Base-by-base conservation (phyloP, 768 basidiomycete species). In the Lactarius sanguifluus region DNA sequence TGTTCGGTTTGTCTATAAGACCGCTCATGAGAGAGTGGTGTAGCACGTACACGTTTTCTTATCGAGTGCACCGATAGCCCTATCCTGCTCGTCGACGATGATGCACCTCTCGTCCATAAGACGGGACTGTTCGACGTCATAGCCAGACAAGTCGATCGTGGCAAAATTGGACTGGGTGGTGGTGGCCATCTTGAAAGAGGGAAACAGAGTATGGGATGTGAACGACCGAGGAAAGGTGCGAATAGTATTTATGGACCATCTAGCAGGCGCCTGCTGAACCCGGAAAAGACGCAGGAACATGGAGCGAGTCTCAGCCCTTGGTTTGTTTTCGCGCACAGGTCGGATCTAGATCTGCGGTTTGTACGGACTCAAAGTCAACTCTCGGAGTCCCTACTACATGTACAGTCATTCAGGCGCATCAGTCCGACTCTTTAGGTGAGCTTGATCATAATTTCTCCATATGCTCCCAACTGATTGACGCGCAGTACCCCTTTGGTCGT, bases 91-190 rank as follows among this genome's bases (percentile, higher is more conserved):
- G 73, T 95, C 92, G 38, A 96, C 92, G 52, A 96, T 83, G 74
- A 96, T 96, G 72, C 96, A 96, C 63, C 87, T 81, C 78, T 99
- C 97, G 72, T 95, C 92, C 97, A 99, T 99, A 65, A 99, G 82
- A 67, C 89, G 84, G 41, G 94, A 92, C 75, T 98, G 96, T 73
- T 94, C 93, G 13, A 90, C 84, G 75, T 98, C 96, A 83, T 98
- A 98, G 68, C 75, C 82, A 20, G 86, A 85, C 54, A 96, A 81
- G 75, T 95, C 92, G 70, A 96, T 81, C 73, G 80, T 87, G 13
- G 90, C 85, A 69, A 93, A 85, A 12, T 38, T 38, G 12, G 36
- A 4, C 36, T 38, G 36, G 36, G 36, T 38, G 36, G 64, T 62
- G 56, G 57, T 45, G 1, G 61, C 59, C 81, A 88, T 56, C 85